Evolutionary conservation across 768 basidiomycete genomes (phyloP), one percentile per base, ranked within the genome.

Genomic region (Suillus clintonianus): DNA sequence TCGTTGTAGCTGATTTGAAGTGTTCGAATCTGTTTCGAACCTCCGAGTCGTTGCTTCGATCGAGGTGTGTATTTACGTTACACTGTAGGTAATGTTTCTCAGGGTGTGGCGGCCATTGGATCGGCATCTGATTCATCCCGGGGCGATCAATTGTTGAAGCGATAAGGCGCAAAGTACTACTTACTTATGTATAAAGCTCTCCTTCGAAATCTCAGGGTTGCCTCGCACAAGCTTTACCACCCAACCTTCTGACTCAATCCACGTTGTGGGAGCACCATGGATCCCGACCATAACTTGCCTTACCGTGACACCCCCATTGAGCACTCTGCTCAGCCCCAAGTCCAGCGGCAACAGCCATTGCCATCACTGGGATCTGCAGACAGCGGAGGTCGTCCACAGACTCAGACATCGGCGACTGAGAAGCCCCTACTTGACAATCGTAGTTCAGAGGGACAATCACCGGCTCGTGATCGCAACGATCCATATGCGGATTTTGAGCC

Each of bases 181-280:
- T 8, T 24, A 17, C 24, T 50, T 50, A 27, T 19, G 30, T 53
- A 53, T 53, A 53, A 53, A 53, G 30, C 19, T 53, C 32, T 17
- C 19, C 37, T 27, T 27, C 27, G 27, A 27, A 19, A 32, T 30
- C 17, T 10, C 11, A 32, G 11, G 17, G 30, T 19, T 32, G 17
- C 11, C 2, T 53, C 10, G 17, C 30, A 53, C 19, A n/a, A 19
- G 19, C 30, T 32, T 19, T 11, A 9, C 19, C 30, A 32, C 37
- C 37, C 37, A 37, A 37, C 24, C 37, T 27, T 41, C 17, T 41
- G 37, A 22, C 37, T 15, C 36, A 13, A 36, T 41, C 48, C 19
- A 45, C 48, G n/a, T 61, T 39, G 45, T 32, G 17, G 59, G 27
- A 55, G 6, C 30, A 75, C 36, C 34, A 57, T 74, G 72, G 64